Conservation (phyloP, 2,329 filamentous ascomycete species). For the Aspergillus amoenus region DNA sequence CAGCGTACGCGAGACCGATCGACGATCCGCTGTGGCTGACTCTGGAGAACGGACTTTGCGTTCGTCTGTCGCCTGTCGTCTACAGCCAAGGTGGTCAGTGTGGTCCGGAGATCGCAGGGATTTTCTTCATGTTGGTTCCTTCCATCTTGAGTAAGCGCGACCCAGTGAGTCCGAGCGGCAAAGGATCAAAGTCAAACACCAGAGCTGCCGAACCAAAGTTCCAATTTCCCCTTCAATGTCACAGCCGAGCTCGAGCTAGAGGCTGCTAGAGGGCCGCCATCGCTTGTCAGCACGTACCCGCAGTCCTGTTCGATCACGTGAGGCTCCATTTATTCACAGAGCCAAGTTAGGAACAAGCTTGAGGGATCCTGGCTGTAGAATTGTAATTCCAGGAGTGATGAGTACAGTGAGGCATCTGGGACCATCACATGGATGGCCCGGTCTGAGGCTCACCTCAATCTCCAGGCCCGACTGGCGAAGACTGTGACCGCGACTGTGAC, state of each 20-base stretch:
- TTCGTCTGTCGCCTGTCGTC: not conserved
- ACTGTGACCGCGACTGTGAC: not conserved
- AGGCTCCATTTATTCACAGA: not conserved
- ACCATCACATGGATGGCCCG: too few species aligned
- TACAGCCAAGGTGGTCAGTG: not conserved
- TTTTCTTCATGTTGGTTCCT: not conserved
- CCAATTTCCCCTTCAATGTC: not conserved
- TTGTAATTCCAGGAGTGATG: too few species aligned
- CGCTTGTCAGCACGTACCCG: constrained; percentile 16
- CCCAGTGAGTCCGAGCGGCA: not conserved
- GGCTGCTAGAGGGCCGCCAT: not conserved
- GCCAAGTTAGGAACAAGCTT: not conserved
- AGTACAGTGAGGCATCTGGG: too few species aligned
- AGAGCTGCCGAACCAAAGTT: not conserved
- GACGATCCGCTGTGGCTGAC: not conserved
- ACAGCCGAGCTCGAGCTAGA: not conserved
- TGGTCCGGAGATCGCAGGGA: not conserved
- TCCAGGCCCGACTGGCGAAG: not conserved
- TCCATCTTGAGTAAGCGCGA: too few species aligned
- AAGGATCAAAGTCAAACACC: not conserved
- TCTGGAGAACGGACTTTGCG: too few species aligned
- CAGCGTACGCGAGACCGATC: not conserved
- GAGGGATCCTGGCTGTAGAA: not conserved
- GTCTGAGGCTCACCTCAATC: not conserved
- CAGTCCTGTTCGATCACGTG: constrained; percentile 22